phyloP scores from a whole-genome alignment of 139 green algal genomes.

The Pseudopediastrum boryanum region DNA sequence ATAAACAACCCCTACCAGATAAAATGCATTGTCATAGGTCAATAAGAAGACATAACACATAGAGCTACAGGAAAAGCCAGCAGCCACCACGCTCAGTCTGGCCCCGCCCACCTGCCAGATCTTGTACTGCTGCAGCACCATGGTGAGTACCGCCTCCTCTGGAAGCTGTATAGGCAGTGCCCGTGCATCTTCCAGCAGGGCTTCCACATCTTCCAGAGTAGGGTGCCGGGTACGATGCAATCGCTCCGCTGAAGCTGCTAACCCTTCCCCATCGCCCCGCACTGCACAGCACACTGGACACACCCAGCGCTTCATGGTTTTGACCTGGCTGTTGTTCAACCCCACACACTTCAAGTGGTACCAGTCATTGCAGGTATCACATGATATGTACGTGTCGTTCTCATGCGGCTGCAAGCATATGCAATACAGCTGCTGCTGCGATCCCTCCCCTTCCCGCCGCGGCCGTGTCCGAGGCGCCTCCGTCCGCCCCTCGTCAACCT shows the following conservation, averaged over 20 bases:
- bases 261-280: conserved; percentile 23
- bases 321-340: conserved; percentile 37
- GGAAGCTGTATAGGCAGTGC: conserved; percentile 14
- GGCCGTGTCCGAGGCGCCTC: no score
- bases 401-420: conserved; percentile 66
- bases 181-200: conserved; percentile 44
- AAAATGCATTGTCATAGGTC: no score
- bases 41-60: no score
- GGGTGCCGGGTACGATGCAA: conserved; percentile 37
- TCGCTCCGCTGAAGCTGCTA: conserved; percentile 34
- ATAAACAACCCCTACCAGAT: no score
- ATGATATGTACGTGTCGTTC: conserved; percentile 57
- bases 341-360: conserved; percentile 76
- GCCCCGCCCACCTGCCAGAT: conserved; percentile 25
- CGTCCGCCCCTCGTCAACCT: neutral
- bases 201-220: conserved; percentile 33
- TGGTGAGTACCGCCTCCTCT: conserved; percentile 46
- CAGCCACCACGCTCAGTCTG: no score
- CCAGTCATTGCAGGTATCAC: conserved; percentile 74
- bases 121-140: conserved; percentile 24
- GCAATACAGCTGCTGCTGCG: conserved; percentile 73
- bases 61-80: no score
- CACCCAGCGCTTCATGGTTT: conserved; percentile 45
- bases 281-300: conserved; percentile 74
- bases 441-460: no score